Conservation (phyloP, 192 early-diverging fungal species). For the Linnemannia schmuckeri region DNA sequence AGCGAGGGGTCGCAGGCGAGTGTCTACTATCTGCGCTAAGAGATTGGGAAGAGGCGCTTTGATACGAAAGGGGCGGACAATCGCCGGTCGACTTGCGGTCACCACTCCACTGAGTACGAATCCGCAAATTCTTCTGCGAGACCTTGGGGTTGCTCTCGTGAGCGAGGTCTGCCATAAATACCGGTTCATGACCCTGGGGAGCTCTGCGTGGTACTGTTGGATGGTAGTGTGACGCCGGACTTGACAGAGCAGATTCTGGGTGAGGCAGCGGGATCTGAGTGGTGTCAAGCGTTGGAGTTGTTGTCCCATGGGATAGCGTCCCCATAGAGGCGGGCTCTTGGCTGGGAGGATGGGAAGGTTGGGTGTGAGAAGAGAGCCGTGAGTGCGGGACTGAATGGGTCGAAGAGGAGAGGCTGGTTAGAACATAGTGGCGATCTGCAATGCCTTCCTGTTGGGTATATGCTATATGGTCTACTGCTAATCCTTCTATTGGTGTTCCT, state of each 20-base stretch:
- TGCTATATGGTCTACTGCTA: too few species aligned
- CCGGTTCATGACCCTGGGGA: neutral
- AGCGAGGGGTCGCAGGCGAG: constrained; percentile 40
- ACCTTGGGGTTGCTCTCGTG: neutral
- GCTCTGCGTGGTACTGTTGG: neutral
- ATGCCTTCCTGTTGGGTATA: constrained; percentile 12
- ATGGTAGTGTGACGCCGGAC: neutral
- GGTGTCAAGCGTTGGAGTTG: neutral
- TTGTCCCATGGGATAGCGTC: constrained; percentile 3
- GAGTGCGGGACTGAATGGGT: neutral
- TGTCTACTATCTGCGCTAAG: constrained; percentile 23
- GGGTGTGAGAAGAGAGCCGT: constrained; percentile 11
- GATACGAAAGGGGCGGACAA: constrained; percentile 30
- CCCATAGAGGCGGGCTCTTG: neutral
- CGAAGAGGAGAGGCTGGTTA: constrained; percentile 28
- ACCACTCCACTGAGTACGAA: constrained; percentile 37
- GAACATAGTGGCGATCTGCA: constrained; percentile 39
- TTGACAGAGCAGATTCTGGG: neutral
- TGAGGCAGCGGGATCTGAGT: neutral
- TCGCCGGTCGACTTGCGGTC: constrained; percentile 15
- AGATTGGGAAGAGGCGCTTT: constrained; percentile 21
- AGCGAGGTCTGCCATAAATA: neutral
- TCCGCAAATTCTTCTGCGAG: constrained; percentile 17
- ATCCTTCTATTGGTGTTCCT: constrained; percentile 3
- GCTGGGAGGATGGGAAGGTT: neutral